A percentile compares a stretch with the other conserved stretches of the same genome.
Conservation (phyloP, 2,329 filamentous ascomycete genomes). For the Aspergillus pseudonomiae region DNA sequence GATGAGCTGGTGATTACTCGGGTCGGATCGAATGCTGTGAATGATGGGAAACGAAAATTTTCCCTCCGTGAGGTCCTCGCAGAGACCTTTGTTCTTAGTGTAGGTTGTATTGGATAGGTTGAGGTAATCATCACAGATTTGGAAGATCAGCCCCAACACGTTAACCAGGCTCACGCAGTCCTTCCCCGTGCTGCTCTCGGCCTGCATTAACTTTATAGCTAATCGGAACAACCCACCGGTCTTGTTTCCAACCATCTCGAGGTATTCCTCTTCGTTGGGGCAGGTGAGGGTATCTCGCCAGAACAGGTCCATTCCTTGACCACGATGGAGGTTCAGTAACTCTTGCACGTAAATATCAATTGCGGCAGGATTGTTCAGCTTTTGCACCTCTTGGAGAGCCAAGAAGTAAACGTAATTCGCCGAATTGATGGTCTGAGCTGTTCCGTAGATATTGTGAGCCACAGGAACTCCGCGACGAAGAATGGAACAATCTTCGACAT, state of each 20-base stretch:
- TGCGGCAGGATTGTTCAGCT: constrained; percentile 43
- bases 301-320: constrained; percentile 54
- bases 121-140: constrained; percentile 73
- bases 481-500: constrained; percentile 54
- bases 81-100: constrained; percentile 86
- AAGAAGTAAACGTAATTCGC: constrained; percentile 55
- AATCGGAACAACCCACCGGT: constrained; percentile 53
- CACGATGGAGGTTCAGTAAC: constrained; percentile 50
- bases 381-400: constrained; percentile 46
- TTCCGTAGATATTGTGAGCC: constrained; percentile 54
- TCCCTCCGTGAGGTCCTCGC: constrained; percentile 93
- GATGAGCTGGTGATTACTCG: constrained; percentile 67
- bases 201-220: constrained; percentile 50
- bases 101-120: constrained; percentile 77
- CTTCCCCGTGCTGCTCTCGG: constrained; percentile 40
- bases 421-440: constrained; percentile 55
- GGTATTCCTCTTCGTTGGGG: constrained; percentile 51
- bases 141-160: constrained; percentile 49
- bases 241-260: constrained; percentile 54
- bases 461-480: constrained; percentile 53
- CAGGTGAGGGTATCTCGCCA: constrained; percentile 51
- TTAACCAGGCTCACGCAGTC: constrained; percentile 69
- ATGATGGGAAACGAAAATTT: constrained; percentile 98
- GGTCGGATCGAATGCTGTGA: constrained; percentile 77
- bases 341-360: constrained; percentile 51